Base-by-base conservation (phyloP, 345 rosid genomes). In the Lumnitzera littorea region DNA sequence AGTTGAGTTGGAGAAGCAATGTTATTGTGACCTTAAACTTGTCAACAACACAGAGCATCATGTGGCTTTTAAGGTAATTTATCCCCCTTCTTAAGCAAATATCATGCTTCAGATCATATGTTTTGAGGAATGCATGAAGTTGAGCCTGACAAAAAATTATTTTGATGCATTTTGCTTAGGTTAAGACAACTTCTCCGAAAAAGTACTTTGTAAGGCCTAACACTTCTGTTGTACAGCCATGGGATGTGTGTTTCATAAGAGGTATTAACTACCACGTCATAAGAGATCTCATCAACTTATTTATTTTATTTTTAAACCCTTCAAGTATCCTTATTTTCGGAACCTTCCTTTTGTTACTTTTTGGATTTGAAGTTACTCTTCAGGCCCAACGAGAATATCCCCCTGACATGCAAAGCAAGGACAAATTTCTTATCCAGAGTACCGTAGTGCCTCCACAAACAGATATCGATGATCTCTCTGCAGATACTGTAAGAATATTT, bases 181-280 rank as follows among this genome's bases (percentile, higher is more conserved):
- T 92, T 63, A 92, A 92, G 79, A 92, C 98, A 43, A 92, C 98
- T 70, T 87, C 96, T 51, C 98, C 98, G 1, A 92, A 84, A 76
- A 92, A 89, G 88, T 92, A 92, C 83, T 92, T 84, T 69, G 98
- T 92, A 53, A 80, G 98, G 75, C 98, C 98, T 25, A 92, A 89
- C 78, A 83, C 91, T 20, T 87, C 94, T 51, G 89, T 84, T 51
- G 63, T 92, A 60, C 96, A 73, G 69, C 94, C 98, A 25, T 80
- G 90, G 85, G 91, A 86, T 70, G 84, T 89, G 2, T 78, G 81
- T 62, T 56, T 82, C 46, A 76, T 92, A 53, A 84, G 82, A 85
- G 96, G 98, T 89, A 60, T 72, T 51, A 2, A 47, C 36, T 14
- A 25, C 15, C 16, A 11, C 49, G 49, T 53, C 48, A 27, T 48